Conservation (phyloP, 306 rosid species). For the Medicago lupulina region DNA sequence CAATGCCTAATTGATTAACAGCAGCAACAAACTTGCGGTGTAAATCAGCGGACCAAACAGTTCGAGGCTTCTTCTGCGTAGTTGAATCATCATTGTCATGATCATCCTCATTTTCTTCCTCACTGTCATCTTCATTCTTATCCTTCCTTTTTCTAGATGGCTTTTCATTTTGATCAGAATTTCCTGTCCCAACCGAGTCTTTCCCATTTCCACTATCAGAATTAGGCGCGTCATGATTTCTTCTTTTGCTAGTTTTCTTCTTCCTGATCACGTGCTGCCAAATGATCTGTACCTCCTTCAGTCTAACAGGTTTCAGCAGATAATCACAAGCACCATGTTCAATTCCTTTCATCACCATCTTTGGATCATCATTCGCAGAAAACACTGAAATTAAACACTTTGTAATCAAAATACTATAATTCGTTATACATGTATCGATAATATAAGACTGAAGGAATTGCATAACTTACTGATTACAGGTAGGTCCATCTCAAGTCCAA, state of each 20-base stretch:
- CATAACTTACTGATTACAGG: conserved; percentile 87
- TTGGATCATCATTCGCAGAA: conserved; percentile 78
- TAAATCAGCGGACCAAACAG: conserved; percentile 87
- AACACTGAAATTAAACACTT: conserved; percentile 63
- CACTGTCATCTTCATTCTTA: conserved; percentile 54
- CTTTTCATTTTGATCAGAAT: conserved; percentile 66
- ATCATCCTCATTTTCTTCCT: conserved; percentile 59
- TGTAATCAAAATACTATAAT: not conserved
- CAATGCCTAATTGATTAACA: conserved; percentile 86
- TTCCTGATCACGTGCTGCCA: conserved; percentile 95
- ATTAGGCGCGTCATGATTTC: conserved; percentile 47
- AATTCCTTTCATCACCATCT: conserved; percentile 93
- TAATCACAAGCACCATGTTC: conserved; percentile 94
- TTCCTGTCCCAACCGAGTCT: conserved; percentile 45
- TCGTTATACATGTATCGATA: not conserved
- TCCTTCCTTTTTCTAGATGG: conserved; percentile 74
- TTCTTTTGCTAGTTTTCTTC: conserved; percentile 54
- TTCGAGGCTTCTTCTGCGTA: conserved; percentile 82
- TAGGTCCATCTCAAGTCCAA: conserved; percentile 97
- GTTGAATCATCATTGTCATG: conserved; percentile 65
- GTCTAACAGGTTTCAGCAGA: conserved; percentile 87
- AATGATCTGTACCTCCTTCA: conserved; percentile 84
- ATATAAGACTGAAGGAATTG: not conserved
- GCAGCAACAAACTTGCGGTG: conserved; percentile 90
- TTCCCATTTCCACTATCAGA: conserved; percentile 45